Percentiles rank a stretch among this genome's conserved stretches.
Evolutionary conservation across 2,329 filamentous ascomycete genomes (phyloP).

Genomic region (Pseudocercospora pini-densiflorae): DNA sequence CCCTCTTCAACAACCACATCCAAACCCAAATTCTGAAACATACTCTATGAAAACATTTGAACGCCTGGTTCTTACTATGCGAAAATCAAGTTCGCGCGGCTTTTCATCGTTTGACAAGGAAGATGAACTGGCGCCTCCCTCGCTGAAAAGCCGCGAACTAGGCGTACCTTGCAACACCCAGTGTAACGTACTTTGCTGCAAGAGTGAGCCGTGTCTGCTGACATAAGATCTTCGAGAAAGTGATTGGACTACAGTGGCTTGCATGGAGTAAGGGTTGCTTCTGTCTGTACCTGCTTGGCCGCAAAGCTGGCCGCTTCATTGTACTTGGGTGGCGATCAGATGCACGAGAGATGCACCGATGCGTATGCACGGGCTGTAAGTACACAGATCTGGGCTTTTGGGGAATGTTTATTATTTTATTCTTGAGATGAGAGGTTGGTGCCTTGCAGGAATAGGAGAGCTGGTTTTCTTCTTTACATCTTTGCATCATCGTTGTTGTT

Average conservation of each 20-base stretch:
- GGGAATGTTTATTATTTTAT: constrained; percentile 18
- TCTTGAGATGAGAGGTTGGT: constrained; percentile 20
- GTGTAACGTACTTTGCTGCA: neutral
- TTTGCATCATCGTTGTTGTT: constrained; percentile 2
- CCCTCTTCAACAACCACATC: constrained; percentile 1
- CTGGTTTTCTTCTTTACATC: constrained; percentile 6
- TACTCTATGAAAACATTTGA: constrained; percentile 10
- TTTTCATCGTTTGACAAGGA: constrained; percentile 11
- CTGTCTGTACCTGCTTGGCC: constrained; percentile 14
- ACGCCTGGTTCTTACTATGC: constrained; percentile 1
- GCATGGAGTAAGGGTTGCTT: constrained; percentile 15
- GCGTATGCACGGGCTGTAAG: constrained; percentile 16
- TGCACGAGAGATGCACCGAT: constrained; percentile 1
- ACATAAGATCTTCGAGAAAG: constrained; percentile 5
- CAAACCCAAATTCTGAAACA: constrained; percentile 8
- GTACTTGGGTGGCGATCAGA: constrained; percentile 15
- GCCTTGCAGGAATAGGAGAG: constrained; percentile 18
- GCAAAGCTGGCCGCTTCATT: constrained; percentile 15
- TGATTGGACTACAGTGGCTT: constrained; percentile 17
- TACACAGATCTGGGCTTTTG: neutral
- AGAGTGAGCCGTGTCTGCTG: constrained; percentile 16
- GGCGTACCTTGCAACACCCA: constrained; percentile 19
- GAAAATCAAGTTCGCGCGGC: neutral
- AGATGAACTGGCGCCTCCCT: constrained; percentile 19
- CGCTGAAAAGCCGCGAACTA: constrained; percentile 15